These are phyloP conservation scores for Plasmodium vivax DNA, from an alignment of 169 alveolate species.

Conservation along the genomic window DNA sequence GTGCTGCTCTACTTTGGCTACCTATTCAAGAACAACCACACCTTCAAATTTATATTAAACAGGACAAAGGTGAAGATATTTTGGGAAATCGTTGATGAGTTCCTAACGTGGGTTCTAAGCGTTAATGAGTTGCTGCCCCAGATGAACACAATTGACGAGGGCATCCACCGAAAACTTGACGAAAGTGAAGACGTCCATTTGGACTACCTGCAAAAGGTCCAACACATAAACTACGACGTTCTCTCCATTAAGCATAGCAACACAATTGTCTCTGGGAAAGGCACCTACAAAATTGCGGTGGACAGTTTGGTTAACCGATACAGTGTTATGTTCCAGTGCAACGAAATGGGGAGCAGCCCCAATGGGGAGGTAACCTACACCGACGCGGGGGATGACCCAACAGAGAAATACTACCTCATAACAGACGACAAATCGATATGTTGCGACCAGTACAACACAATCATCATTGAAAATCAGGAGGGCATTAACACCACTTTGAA, in stretches of 20 bases:
- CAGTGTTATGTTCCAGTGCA: background rate
- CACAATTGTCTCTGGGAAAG: background rate
- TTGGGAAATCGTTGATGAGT: conserved; percentile 71
- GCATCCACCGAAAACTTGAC: conserved; percentile 7
- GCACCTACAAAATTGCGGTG: conserved; percentile 21
- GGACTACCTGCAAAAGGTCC: conserved; percentile 29
- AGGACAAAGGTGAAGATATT: conserved; percentile 37
- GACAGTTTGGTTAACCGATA: conserved; percentile 32
- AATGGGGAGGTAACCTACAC: background rate
- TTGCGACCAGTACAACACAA: background rate
- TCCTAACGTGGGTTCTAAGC: conserved; percentile 37
- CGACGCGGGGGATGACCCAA: conserved; percentile 3
- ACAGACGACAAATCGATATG: conserved; percentile 13
- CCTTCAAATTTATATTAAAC: conserved; percentile 62
- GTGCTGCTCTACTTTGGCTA: conserved; percentile 49
- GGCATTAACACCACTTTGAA: conserved; percentile 20
- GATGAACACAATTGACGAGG: conserved; percentile 33
- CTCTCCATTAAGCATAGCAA: background rate
- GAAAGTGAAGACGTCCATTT: conserved; percentile 59
- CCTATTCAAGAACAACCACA: conserved; percentile 64
- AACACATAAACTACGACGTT: conserved; percentile 46
- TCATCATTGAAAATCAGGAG: background rate
- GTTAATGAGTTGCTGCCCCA: conserved; percentile 46
- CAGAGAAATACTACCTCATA: conserved; percentile 10
- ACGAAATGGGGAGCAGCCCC: background rate